Evolutionary conservation across 441 rosid genomes (phyloP).

Genomic region (Macaranga tanarius): DNA sequence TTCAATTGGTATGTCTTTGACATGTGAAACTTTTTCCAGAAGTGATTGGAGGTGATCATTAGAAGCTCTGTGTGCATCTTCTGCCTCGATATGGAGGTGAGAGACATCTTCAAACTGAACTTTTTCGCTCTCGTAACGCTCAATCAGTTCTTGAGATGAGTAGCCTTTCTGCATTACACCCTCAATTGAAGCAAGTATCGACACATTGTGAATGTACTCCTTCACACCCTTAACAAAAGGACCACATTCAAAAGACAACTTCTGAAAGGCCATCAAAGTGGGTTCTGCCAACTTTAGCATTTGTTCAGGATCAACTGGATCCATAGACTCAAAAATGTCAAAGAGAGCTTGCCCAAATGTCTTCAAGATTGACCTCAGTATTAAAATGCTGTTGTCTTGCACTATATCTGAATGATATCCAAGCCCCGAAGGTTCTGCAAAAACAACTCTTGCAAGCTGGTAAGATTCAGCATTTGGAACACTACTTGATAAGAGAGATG

Average conservation of each 20-base stretch:
- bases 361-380: conserved; percentile 1
- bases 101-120: conserved; percentile 21
- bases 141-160: conserved; percentile 15
- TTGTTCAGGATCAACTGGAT: conserved; percentile 12
- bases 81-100: conserved; percentile 25
- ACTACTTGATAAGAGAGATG: conserved; percentile 1
- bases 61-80: conserved; percentile 27
- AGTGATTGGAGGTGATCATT: conserved; percentile 18
- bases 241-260: neutral
- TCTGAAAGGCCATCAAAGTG: neutral
- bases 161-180: conserved; percentile 13
- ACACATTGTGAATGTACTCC: conserved; percentile 16
- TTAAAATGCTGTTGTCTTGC: conserved; percentile 8
- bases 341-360: conserved; percentile 12
- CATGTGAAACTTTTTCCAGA: conserved; percentile 21
- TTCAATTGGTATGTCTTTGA: conserved; percentile 26
- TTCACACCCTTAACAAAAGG: neutral
- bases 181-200: conserved; percentile 22
- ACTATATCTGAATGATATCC: neutral
- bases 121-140: conserved; percentile 14
- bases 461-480: conserved; percentile 5
- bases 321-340: conserved; percentile 17
- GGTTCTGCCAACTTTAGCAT: conserved; percentile 18
- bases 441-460: conserved; percentile 16
- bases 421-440: conserved; percentile 20